Percentiles rank a stretch among this genome's conserved stretches.
Conservation (phyloP, 2,329 filamentous ascomycete species). For the Cercospora janseana region DNA sequence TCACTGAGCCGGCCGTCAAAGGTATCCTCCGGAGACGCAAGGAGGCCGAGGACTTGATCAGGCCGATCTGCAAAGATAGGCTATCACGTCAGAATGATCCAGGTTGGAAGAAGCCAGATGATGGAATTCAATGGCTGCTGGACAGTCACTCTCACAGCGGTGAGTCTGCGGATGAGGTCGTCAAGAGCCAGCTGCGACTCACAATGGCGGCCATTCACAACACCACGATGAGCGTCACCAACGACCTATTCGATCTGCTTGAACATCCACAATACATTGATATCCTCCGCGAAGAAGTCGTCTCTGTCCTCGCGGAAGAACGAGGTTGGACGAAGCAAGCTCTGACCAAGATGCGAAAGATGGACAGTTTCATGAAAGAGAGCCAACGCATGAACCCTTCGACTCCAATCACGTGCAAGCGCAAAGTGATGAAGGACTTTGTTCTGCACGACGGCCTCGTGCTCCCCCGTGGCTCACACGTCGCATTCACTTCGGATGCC, state of each 20-base stretch:
- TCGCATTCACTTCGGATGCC: conserved; percentile 16
- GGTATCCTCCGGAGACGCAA: conserved; percentile 10
- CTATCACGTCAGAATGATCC: neutral
- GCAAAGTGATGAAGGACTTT: conserved; percentile 14
- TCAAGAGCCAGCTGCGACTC: conserved; percentile 15
- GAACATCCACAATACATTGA: conserved; percentile 17
- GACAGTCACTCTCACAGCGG: conserved; percentile 14
- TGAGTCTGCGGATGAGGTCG: conserved; percentile 15
- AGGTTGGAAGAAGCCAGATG: conserved; percentile 14
- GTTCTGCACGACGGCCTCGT: conserved; percentile 12
- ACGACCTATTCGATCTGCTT: conserved; percentile 18
- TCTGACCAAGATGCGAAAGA: conserved; percentile 16
- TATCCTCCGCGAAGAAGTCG: conserved; percentile 14
- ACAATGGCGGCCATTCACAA: conserved; percentile 24
- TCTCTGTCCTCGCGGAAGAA: conserved; percentile 11
- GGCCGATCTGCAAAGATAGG: conserved; percentile 15
- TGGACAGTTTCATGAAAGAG: conserved; percentile 23
- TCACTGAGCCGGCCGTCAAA: conserved; percentile 15
- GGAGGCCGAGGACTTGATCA: conserved; percentile 17
- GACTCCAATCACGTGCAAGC: conserved; percentile 15
- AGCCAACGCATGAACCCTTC: conserved; percentile 20
- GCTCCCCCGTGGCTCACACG: conserved; percentile 10
- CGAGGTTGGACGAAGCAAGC: conserved; percentile 14
- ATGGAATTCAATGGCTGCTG: conserved; percentile 21
- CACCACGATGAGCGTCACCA: conserved; percentile 18